Evolutionary conservation across 2,329 filamentous ascomycete genomes (phyloP), one percentile per base, ranked within the genome.

Genomic region (Ceratocystis albifundus): DNA sequence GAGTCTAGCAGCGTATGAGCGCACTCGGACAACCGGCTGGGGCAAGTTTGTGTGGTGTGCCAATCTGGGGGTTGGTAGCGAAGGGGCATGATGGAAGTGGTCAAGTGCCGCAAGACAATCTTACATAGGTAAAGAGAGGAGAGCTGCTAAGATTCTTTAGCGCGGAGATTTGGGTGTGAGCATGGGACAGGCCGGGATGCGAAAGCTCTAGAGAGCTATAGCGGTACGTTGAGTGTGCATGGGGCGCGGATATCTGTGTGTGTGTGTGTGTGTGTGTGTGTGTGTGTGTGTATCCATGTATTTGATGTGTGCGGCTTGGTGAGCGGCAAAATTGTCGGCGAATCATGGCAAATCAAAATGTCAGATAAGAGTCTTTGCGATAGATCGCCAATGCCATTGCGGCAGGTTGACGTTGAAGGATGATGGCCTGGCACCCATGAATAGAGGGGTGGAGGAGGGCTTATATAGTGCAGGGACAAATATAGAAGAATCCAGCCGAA

Each of bases 261-360:
- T 15, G 36, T 41, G 22, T 8, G 46, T 50, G 46, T 50, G n/a
- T n/a, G n/a, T n/a, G n/a, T 25, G 46, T n/a, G 46, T 25, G 17
- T n/a, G 46, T 50, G 7, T 20, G 10, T 12, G 4, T 4, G 36
- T 41, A 1, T 41, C 36, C 15, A 25, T 20, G 48, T 25, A 22
- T 50, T 25, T 41, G 48, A 22, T 6, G 46, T 20, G 46, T 48
- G 46, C 48, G 7, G 48, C 25, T 10, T 53, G 48, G 28, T 53
- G 55, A 30, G 25, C 55, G 55, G 55, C 55, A 25, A 7, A 59
- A 59, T 59, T 32, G 55, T 59, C 55, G 55, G 55, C 55, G 55
- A 59, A 59, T 59, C 55, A 59, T 59, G 28, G 55, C 55, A 36
- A 59, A 59, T 59, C 55, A 59, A 59, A 59, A n/a, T n/a, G 55